Conservation (phyloP, 192 early-diverging fungal species). For the Coemansia sp. region DNA sequence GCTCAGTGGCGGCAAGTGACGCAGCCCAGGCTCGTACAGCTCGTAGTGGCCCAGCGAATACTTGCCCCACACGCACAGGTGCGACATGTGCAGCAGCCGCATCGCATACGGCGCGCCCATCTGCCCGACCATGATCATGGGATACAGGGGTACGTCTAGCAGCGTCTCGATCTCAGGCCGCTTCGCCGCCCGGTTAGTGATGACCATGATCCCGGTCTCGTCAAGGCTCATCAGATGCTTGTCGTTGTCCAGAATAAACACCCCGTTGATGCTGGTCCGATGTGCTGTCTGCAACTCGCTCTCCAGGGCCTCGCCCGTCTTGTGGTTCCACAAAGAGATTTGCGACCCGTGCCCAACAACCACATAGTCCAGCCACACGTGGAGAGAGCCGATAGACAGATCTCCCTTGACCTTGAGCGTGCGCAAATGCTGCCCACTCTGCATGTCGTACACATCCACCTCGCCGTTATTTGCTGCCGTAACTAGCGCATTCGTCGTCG, state of each 20-base stretch:
- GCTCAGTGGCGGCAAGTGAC: slow-evolving; percentile 36
- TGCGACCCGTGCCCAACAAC: slow-evolving; percentile 35
- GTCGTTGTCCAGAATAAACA: slow-evolving; percentile 51
- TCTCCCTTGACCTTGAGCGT: slow-evolving; percentile 4
- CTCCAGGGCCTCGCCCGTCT: slow-evolving; percentile 33
- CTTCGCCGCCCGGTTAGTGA: slow-evolving; percentile 24
- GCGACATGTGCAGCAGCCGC: slow-evolving; percentile 50
- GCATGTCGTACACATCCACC: slow-evolving; percentile 42
- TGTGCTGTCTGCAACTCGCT: slow-evolving; percentile 33
- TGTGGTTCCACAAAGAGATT: slow-evolving; percentile 46
- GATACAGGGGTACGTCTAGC: slow-evolving; percentile 44
- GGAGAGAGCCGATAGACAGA: slow-evolving; percentile 20
- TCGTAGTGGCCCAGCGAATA: slow-evolving; percentile 49
- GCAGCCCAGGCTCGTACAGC: slow-evolving; percentile 45
- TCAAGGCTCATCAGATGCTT: slow-evolving; percentile 43
- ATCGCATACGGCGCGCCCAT: slow-evolving; percentile 48
- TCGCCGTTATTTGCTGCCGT: slow-evolving; percentile 11
- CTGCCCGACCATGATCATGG: slow-evolving; percentile 36
- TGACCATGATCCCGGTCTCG: slow-evolving; percentile 29
- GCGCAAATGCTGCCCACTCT: slow-evolving; percentile 14
- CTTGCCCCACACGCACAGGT: slow-evolving; percentile 52
- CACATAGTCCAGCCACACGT: slow-evolving; percentile 47
- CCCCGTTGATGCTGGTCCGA: slow-evolving; percentile 24
- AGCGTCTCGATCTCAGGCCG: slow-evolving; percentile 22
- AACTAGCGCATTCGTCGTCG: slow-evolving; percentile 20